Conservation (phyloP, 371 early-diverging fungal species). For the Mucor sp. region DNA sequence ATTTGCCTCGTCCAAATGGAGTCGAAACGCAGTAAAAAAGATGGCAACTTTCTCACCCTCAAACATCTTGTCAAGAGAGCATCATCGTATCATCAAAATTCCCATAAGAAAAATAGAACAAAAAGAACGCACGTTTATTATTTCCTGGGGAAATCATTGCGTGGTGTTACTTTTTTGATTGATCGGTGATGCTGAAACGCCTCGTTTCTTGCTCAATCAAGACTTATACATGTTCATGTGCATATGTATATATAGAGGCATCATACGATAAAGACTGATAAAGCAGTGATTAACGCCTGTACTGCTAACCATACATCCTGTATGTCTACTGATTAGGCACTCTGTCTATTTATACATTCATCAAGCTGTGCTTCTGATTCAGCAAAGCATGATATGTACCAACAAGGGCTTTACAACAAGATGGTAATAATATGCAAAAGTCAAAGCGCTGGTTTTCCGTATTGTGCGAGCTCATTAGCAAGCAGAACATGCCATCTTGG, state of each 20-base stretch:
- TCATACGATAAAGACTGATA: neutral
- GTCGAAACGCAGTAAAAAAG: neutral
- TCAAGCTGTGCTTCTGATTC: too few relatives aligned
- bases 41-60: neutral
- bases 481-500: too few relatives aligned
- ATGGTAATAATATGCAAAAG: too few relatives aligned
- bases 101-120: neutral
- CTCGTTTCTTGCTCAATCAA: neutral
- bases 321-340: too few relatives aligned
- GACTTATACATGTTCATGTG: neutral
- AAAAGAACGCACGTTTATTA: neutral
- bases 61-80: neutral
- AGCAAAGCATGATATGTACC: too few relatives aligned
- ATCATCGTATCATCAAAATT: neutral
- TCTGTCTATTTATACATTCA: too few relatives aligned
- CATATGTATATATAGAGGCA: neutral
- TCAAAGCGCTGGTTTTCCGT: too few relatives aligned
- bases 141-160: neutral
- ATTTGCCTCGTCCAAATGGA: neutral
- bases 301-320: too few relatives aligned
- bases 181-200: neutral
- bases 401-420: too few relatives aligned
- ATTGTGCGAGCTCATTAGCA: too few relatives aligned
- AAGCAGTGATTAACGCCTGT: too few relatives aligned
- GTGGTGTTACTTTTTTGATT: neutral